Base-by-base conservation (phyloP, 495 filamentous ascomycete genomes). In the Podospora conica region DNA sequence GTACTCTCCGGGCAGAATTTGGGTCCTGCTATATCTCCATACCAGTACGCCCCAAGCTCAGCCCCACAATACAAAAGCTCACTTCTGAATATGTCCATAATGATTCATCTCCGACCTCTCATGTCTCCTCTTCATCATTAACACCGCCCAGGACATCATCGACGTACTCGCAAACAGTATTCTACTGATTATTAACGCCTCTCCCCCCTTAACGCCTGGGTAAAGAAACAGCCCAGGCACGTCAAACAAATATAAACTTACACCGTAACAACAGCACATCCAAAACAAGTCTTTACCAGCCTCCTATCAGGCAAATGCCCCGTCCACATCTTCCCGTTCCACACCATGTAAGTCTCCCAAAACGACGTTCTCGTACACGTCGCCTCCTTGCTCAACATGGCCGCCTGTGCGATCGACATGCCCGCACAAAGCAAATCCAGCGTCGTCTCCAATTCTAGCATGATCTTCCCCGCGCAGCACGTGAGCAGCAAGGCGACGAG, bases 301-400 rank as follows among this genome's bases (percentile, higher is more conserved):
- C 23, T 28, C 20, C 33, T 21, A 53, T 53, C 23, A 4, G 60
- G 60, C 23, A 61, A 22, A 27, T 10, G 53, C 6, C 60, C 60
- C 3, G 23, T 31, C 29, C 9, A 18, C 7, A 53, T 23, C 2
- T 3, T 31, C 8, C 20, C 31, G 7, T 18, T 31, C 53, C 53
- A 55, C 18, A 55, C 5, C 53, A 55, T 55, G 28, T 61, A 61
- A 18, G 6, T 3, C 18, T 53, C 2, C n/a, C n/a, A 15, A 54
- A 61, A 61, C n/a, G 3, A 29, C 11, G 10, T 24, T 9, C 11
- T 8, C 60, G 60, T 22, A 29, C 33, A 54, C 20, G 27, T n/a
- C 60, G 60, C 48, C 11, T 63, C 60, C 60, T 63, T n/a, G 40
- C 60, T 53, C 5, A 63, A 21, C 60, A 63, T 4, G 2, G 48